Evolutionary conservation across 768 basidiomycete species (phyloP), one percentile per base, ranked within the genome.

Genomic region (Panellus pusillus): DNA sequence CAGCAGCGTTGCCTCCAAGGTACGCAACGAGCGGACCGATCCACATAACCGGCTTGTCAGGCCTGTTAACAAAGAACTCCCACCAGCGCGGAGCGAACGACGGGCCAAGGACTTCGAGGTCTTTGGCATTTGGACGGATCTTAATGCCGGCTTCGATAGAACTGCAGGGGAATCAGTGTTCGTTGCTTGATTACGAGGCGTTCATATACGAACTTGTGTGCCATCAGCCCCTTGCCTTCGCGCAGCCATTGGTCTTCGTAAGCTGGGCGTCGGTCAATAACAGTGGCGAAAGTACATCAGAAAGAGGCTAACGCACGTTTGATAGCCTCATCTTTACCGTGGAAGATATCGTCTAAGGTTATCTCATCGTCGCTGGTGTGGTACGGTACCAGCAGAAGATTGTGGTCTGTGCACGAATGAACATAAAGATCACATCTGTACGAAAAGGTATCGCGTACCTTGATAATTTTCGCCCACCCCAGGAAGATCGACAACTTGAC

Each of bases 381-480:
- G 57, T 76, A 84, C 1, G 71, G 75, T 50, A 65, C 14, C 55
- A 73, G 65, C 3, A 68, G 55, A 29, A 70, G 43, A 52, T 71
- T 74, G 54, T 79, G 79, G 55, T 79, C 79, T 80, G 39, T 24
- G 37, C 32, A 28, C 6, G 18, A 7, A 44, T 45, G 24, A 53
- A 9, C 8, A 28, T 13, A 32, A 24, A 44, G 9, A 50, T 44
- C 31, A 39, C 38, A 14, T 14, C 3, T 8, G 53, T 35, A 6
- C 32, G 12, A 19, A 35, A 8, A 4, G 20, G 38, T 40, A 35
- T 9, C 24, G 11, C 37, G 27, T 17, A 79, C 82, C 83, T 58
- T 77, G 74, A 47, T 80, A 82, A 57, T 89, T 80, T 63, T 87
- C 84, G 11, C 91, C 90, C 0, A 94, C 90, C n/a, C 85, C 86